phyloP scores from a whole-genome alignment of 2,329 filamentous ascomycete species.

The Clonostachys sp. region DNA sequence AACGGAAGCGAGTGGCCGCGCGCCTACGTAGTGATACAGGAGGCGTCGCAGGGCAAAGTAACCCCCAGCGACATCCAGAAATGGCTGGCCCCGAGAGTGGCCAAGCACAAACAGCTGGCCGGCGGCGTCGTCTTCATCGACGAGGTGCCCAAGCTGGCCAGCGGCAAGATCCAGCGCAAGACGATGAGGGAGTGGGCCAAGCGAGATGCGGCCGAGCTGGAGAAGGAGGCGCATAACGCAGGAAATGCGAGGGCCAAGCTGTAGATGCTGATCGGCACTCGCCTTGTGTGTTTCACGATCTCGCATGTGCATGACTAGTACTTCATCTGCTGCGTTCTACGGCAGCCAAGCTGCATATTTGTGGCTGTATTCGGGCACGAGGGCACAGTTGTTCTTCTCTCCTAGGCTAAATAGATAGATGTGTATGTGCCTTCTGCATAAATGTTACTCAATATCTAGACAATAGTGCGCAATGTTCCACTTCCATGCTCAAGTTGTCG shows the following conservation, averaged over 20 bases:
- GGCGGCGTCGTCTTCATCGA: constrained; percentile 51
- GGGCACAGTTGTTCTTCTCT: too few relatives aligned
- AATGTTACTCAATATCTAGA: too few relatives aligned
- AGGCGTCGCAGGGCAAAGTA: constrained; percentile 34
- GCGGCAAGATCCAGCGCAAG: constrained; percentile 55
- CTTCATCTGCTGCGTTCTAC: too few relatives aligned
- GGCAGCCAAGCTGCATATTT: background rate
- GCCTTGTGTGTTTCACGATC: too few relatives aligned
- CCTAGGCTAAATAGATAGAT: too few relatives aligned
- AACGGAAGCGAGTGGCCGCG: constrained; percentile 45
- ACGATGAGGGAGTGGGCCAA: constrained; percentile 53
- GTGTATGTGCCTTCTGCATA: too few relatives aligned
- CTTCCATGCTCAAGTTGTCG: too few relatives aligned
- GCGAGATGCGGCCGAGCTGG: constrained; percentile 33
- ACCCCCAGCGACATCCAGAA: constrained; percentile 47
- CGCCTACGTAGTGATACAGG: constrained; percentile 46
- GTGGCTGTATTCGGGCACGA: too few relatives aligned
- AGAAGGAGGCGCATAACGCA: constrained; percentile 5
- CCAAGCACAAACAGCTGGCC: constrained; percentile 46
- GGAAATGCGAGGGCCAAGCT: constrained; percentile 16
- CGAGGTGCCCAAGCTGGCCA: constrained; percentile 50
- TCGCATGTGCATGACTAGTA: too few relatives aligned
- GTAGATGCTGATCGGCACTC: constrained; percentile 7
- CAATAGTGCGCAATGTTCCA: too few relatives aligned
- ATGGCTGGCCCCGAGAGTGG: constrained; percentile 37